phyloP scores from a whole-genome alignment of 2,329 filamentous ascomycete species.

The Fusarium cyanostomum region DNA sequence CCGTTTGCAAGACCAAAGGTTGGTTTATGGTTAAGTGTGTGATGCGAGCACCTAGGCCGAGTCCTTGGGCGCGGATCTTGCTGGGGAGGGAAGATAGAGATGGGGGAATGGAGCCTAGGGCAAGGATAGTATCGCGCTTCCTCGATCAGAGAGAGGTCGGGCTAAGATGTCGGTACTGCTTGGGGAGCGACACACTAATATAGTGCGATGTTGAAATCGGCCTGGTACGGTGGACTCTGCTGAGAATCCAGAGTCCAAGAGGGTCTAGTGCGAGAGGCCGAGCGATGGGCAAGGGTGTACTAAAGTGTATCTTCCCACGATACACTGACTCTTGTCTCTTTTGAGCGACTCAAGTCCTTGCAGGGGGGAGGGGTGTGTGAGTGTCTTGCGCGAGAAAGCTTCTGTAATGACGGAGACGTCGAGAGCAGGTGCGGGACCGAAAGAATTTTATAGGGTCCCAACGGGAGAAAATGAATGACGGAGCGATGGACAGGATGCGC shows the following conservation, averaged over 20 bases:
- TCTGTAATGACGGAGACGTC: slow-evolving; percentile 40
- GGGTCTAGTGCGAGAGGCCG: slow-evolving; percentile 48
- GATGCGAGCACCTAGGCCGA: slow-evolving; percentile 46
- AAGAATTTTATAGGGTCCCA: slow-evolving; percentile 46
- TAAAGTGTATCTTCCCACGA: slow-evolving; percentile 42
- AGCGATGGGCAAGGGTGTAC: slow-evolving; percentile 43
- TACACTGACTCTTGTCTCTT: slow-evolving; percentile 44
- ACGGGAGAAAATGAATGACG: slow-evolving; percentile 42
- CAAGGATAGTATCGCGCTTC: slow-evolving; percentile 45
- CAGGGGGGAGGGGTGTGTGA: slow-evolving; percentile 30
- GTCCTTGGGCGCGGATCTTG: slow-evolving; percentile 48
- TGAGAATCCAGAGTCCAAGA: slow-evolving; percentile 47
- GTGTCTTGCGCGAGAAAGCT: slow-evolving; percentile 36
- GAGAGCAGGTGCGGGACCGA: slow-evolving; percentile 42
- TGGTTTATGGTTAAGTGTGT: slow-evolving; percentile 41
- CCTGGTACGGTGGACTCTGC: slow-evolving; percentile 46
- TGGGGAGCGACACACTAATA: slow-evolving; percentile 54
- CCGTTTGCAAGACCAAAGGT: too few species aligned
- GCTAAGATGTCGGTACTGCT: slow-evolving; percentile 46
- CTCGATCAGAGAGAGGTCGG: slow-evolving; percentile 46
- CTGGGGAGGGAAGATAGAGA: slow-evolving; percentile 41
- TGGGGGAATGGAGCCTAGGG: slow-evolving; percentile 42
- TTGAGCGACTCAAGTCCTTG: slow-evolving; percentile 40
- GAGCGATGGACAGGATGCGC: slow-evolving; percentile 42
- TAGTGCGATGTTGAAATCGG: slow-evolving; percentile 50